Base-by-base conservation (phyloP, 2,329 filamentous ascomycete species). In the Colletotrichum sp. region DNA sequence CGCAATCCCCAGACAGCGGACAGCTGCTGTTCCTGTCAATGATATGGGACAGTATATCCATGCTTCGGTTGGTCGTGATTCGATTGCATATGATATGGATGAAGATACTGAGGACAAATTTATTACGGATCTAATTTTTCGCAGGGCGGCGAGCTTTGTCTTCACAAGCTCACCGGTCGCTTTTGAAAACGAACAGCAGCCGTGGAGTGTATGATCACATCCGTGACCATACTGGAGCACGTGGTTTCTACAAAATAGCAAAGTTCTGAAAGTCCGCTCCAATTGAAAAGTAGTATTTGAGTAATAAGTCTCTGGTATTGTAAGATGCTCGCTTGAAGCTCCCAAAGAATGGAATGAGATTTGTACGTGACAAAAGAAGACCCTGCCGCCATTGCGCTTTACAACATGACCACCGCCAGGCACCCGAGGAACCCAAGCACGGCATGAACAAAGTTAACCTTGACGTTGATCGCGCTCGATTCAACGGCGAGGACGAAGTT, bases 401-500 rank as follows among this genome's bases (percentile, higher is more conserved):
- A 79, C 34, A 68, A 49, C 57, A 78, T 71, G 9, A 78, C 39
- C 24, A 75, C 60, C 24, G 76, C 79, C 21, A 77, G 68, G 44
- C 69, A 78, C 15, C 78, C 77, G 9, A 78, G 9, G 21, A 75
- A 52, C 9, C 78, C 79, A 63, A 82, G 28, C 39, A 82, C 59
- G 13, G 72, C 79, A 9, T 76, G 77, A 71, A 12, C 79, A 21
- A 65, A 77, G 71, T 21, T 69, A 77, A 24, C 71, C 16, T 75
- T 79, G n/a, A 68, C 75, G 16, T 77, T 79, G n/a, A 79, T 65
- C 13, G 79, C 73, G 8, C 80, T 75, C 12, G 77, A 78, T 9
- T 59, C 24, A 8, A 39, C 39, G 1, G 78, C 81, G 2, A 80
- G 80, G 2, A 80, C 67, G 60, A 81, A 77, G 2, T 80, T 82